Evolutionary conservation across 75 land plant genomes (phyloP).

Genomic region (Pseudotsuga menziesii): DNA sequence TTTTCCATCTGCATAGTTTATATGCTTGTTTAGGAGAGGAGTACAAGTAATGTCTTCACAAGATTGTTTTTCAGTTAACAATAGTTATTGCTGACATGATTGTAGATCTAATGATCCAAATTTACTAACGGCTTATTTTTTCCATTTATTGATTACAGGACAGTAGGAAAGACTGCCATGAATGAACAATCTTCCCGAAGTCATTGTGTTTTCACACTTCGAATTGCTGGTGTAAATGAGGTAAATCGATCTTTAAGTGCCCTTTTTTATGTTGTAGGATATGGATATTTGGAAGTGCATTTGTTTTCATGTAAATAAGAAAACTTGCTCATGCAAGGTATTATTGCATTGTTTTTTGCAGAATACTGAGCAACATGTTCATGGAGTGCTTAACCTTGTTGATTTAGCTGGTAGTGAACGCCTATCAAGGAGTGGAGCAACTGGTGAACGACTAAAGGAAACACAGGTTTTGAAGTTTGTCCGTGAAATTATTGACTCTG

Average conservation of each 20-base stretch:
- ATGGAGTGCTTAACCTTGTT: slow-evolving; percentile 47
- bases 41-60: neutral
- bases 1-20: neutral
- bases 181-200: slow-evolving; percentile 37
- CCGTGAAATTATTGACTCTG: neutral
- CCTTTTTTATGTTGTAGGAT: neutral
- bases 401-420: slow-evolving; percentile 58
- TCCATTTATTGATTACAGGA: slow-evolving; percentile 13
- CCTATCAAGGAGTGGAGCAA: slow-evolving; percentile 41
- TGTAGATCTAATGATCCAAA: neutral
- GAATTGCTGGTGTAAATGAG: slow-evolving; percentile 33
- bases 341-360: neutral
- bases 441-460: slow-evolving; percentile 44
- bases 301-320: neutral
- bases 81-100: neutral
- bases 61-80: neutral
- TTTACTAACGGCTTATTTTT: neutral
- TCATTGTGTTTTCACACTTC: slow-evolving; percentile 34
- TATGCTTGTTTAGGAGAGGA: neutral
- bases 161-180: slow-evolving; percentile 40
- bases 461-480: slow-evolving; percentile 9
- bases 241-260: neutral
- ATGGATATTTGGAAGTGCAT: neutral
- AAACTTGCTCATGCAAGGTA: neutral
- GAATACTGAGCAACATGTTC: slow-evolving; percentile 44